Evolutionary conservation across 192 early-diverging fungal species (phyloP), one percentile per base, ranked within the genome.

Genomic region (Coemansia sp.): DNA sequence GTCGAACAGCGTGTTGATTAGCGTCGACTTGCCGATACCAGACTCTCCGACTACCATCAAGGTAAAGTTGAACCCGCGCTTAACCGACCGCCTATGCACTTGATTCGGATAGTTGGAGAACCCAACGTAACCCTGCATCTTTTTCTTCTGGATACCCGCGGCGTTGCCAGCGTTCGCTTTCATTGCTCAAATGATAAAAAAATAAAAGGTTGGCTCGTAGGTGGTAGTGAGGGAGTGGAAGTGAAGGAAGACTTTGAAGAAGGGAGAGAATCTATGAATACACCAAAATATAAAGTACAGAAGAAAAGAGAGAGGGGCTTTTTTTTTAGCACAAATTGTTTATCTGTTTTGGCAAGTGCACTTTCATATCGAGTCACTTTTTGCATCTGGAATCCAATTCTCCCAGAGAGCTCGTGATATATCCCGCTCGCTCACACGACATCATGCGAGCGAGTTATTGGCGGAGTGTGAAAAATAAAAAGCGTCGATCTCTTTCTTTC

Each of bases 1-100:
- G 72, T 95, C 93, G 77, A 98, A 99, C 57, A 99, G 78, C 34
- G 97, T 99, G 88, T 99, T 99, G 84, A 98, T 93, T 29, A 99
- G 85, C 16, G 97, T 99, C 18, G 94, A 95, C 88, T 99, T 99
- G 65, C 97, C 97, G 29, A 98, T 87, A 33, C 97, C 97, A 46
- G 95, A 93, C 74, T 95, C 94, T 50, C 96, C 97, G 39, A 98
- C 97, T 22, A 97, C 92, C 96, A 99, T 97, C 82, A 94, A 68
- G 63, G 94, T 98, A 78, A 99, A 98, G 66, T 92, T 88, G 85
- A 99, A 99, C 9, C 95, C 95, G 53, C 92, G 90, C 86, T 99
- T 97, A 33, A 97, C 88, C 7, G 94, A 93, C 85, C 95, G 95
- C 72, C 91, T 87, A 75, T 98, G 93, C 63, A 97, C 93, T 82